phyloP scores from a whole-genome alignment of 2,329 filamentous ascomycete species.

The Berkeleyomyces rouxiae region DNA sequence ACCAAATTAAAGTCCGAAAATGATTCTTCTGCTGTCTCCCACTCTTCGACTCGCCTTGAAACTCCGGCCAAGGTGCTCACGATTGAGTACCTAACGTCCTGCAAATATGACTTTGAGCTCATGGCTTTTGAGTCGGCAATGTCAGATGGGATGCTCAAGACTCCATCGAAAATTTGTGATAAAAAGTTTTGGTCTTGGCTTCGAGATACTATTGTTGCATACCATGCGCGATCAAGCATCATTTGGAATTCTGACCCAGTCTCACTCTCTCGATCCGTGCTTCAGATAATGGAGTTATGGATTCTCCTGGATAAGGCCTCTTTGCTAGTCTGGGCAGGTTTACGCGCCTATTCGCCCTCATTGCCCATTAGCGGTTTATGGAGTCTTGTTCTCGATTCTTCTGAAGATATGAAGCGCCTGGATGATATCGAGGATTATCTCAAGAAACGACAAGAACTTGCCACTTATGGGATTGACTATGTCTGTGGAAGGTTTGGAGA shows the following conservation, averaged over 20 bases:
- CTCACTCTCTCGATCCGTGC: slow-evolving; percentile 34
- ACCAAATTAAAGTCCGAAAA: neutral
- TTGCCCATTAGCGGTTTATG: slow-evolving; percentile 26
- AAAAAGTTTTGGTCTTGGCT: slow-evolving; percentile 18
- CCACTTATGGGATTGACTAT: neutral
- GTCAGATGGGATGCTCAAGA: neutral
- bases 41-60: neutral
- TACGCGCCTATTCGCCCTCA: slow-evolving; percentile 31
- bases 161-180: neutral
- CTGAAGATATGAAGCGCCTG: slow-evolving; percentile 30
- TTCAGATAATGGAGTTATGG: slow-evolving; percentile 43
- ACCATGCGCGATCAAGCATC: slow-evolving; percentile 18
- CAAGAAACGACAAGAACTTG: neutral
- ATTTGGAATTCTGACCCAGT: slow-evolving; percentile 28
- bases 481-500: neutral
- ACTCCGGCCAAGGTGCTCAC: neutral
- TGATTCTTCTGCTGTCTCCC: neutral
- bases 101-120: neutral
- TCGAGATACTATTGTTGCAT: slow-evolving; percentile 19
- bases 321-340: slow-evolving; percentile 22
- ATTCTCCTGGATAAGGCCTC: slow-evolving; percentile 35
- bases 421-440: slow-evolving; percentile 29
- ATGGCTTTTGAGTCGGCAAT: neutral
- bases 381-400: slow-evolving; percentile 28
- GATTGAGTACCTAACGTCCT: neutral